Percentiles rank a stretch among this genome's conserved stretches.
phyloP scores from a whole-genome alignment of 306 rosid species.

The Vachellia pachyceras region DNA sequence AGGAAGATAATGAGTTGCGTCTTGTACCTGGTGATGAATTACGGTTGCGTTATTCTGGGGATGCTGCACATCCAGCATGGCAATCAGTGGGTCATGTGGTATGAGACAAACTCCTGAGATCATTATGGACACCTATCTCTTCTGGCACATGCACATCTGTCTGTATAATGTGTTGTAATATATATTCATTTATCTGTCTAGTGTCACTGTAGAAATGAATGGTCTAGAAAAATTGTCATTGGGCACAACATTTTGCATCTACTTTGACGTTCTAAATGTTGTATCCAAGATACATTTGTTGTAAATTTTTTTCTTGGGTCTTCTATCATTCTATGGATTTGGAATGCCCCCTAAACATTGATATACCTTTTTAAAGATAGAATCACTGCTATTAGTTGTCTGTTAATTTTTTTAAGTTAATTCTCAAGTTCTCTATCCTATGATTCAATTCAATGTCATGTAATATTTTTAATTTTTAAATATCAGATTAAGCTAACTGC shows the following conservation, averaged over 20 bases:
- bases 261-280: not conserved
- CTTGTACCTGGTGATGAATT: slow-evolving; percentile 99
- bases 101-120: slow-evolving; percentile 38
- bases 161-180: not conserved
- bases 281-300: not conserved
- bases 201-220: not conserved
- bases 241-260: not conserved
- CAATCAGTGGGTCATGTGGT: slow-evolving; percentile 99
- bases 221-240: slow-evolving; percentile 3
- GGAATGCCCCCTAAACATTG: not conserved
- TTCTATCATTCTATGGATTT: not conserved
- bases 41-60: slow-evolving; percentile 96
- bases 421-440: slow-evolving; percentile 1
- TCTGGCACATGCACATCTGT: not conserved
- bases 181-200: not conserved
- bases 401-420: not conserved
- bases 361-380: not conserved
- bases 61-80: slow-evolving; percentile 99
- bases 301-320: not conserved
- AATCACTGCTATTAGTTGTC: slow-evolving; percentile 6
- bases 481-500: slow-evolving; percentile 95
- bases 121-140: not conserved
- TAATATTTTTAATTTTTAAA: slow-evolving; percentile 26
- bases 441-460: not conserved
- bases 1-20: slow-evolving; percentile 99